phyloP scores from a whole-genome alignment of 2,329 filamentous ascomycete species.

The Sphaerulina populicola region DNA sequence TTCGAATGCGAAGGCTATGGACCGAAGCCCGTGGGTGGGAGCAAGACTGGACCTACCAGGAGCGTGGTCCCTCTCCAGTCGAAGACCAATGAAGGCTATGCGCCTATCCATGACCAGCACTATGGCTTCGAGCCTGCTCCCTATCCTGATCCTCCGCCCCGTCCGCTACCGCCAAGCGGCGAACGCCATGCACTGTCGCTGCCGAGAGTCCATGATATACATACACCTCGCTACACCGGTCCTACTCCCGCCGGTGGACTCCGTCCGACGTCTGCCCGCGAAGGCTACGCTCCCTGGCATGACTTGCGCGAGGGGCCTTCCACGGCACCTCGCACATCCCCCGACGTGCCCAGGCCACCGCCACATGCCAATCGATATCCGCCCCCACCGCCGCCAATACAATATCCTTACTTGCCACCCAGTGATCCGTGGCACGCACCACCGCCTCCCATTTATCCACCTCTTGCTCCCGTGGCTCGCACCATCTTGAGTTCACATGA shows the following conservation, averaged over 20 bases:
- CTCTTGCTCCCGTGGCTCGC: conserved; percentile 7
- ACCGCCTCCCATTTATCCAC: conserved; percentile 11
- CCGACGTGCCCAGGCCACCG: conserved; percentile 1
- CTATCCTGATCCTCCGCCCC: conserved; percentile 9
- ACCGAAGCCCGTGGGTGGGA: conserved; percentile 23
- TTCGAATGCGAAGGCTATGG: conserved; percentile 91
- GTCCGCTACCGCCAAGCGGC: not conserved
- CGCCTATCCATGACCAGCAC: conserved; percentile 4
- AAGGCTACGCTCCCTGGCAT: not conserved
- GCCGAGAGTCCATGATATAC: conserved; percentile 3
- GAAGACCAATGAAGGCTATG: conserved; percentile 11
- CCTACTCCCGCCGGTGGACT: conserved; percentile 10
- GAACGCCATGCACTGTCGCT: conserved; percentile 8
- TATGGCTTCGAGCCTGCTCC: conserved; percentile 16
- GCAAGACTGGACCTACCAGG: conserved; percentile 8
- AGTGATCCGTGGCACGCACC: conserved; percentile 1
- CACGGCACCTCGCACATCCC: conserved; percentile 2
- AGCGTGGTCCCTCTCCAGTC: conserved; percentile 15
- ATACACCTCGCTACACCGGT: conserved; percentile 8
- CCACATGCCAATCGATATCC: conserved; percentile 18
- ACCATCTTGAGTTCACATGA: conserved; percentile 19
- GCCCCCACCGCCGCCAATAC: conserved; percentile 10
- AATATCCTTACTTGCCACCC: conserved; percentile 11
- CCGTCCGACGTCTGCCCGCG: conserved; percentile 16
- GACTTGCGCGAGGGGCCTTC: conserved; percentile 1